Base-by-base conservation (phyloP, 75 land plant species). In the Chamaecyparis obtusa region DNA sequence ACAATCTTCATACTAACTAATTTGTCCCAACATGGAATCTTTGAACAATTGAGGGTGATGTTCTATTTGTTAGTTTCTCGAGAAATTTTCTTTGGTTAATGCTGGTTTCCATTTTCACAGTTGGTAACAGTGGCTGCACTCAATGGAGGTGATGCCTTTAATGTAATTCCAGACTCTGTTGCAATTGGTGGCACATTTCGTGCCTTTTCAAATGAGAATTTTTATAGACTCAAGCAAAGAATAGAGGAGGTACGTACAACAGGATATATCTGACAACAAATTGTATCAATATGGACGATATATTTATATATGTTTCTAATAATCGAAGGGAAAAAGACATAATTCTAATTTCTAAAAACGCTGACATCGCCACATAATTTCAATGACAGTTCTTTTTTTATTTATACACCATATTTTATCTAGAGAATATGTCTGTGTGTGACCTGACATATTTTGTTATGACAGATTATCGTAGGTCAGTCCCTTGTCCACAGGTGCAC, bases 81-180 rank as follows among this genome's bases (percentile, higher is more conserved):
- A 51, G 55, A 13, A 51, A 51, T 51, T 51, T 51, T 11, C 55
- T 51, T 51, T 14, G 55, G 55, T 51, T 51, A 51, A 13, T 21
- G 6, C 3, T 57, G 9, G 14, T 55, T 46, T 84, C 44, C 27
- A 64, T 74, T 41, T 44, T 77, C 91, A 75, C 94, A 97, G 97
- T 97, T 97, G n/a, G 93, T 97, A 24, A 93, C 97, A 4, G 94
- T 97, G 4, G 92, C 94, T 37, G 93, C 86, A 74, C 89, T 96
- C 82, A 89, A 94, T 86, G 96, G 94, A 67, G 99, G 97, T 71
- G 91, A 89, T 85, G 95, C 96, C 21, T 95, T 92, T 85, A 97
- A 97, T 89, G 96, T 97, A 76, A 96, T 97, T 84, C 99, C 98
- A 19, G 96, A 97, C 90, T 90, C 95, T 1, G 99, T 94, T 13